Evolutionary conservation across 768 basidiomycete genomes (phyloP), one percentile per base, ranked within the genome.

Genomic region (Rhizopogon vesiculosus): DNA sequence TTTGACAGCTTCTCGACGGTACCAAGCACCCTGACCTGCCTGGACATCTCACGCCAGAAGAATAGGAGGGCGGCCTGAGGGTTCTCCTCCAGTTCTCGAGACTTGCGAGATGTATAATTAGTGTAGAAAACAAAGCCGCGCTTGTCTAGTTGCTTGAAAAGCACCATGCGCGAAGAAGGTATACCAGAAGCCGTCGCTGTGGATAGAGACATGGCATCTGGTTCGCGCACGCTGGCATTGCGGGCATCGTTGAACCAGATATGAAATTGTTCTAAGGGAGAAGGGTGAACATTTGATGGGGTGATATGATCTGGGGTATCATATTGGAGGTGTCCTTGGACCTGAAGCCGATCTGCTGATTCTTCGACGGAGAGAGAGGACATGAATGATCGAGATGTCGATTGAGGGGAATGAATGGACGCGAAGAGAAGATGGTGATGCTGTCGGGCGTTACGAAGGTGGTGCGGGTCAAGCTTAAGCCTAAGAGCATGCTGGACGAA

Each of bases 61-160:
- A 98, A 91, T 9, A 86, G 85, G 18, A 96, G 74, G 1, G 91
- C 85, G 5, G 89, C 93, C 66, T 86, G 76, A 0, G 91, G 91
- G 66, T 94, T 94, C 40, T 74, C 78, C 6, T 71, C 55, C 29
- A 98, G 79, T 69, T 98, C 97, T 42, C 72, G 66, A 3, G 92
- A 93, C 74, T 98, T 99, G 61, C 95, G 84, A 10, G 93, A 96
- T 41, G 85, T 82, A 75, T 98, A 98, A 73, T 99, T 99, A 33
- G 96, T 98, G 79, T 82, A 99, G 75, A 98, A 97, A 55, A 96
- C 83, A 75, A 98, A 98, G 50, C 97, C 97, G 53, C 77, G 83
- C 31, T 78, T 65, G 75, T 98, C 97, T 63, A 92, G 83, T 66
- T 93, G 83, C 72, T 95, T 97, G 66, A 98, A 84, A 56, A 98